Conservation (phyloP, 208 protist genomes). For the Leishmania guyanensis region DNA sequence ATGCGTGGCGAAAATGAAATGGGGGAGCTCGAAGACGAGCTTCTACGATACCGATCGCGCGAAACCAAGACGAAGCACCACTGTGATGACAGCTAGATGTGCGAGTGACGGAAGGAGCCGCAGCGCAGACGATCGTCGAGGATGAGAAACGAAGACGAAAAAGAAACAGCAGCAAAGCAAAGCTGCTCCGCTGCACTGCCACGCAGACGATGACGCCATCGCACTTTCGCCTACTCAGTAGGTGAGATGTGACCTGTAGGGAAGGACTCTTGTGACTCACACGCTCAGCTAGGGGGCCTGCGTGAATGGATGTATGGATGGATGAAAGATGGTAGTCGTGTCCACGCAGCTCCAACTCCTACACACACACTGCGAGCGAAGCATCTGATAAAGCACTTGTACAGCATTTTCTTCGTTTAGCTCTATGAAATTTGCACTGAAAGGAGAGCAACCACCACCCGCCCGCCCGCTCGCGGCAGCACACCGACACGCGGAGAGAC, state of each 20-base stretch:
- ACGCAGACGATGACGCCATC: neutral
- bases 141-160: neutral
- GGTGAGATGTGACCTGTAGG: no score
- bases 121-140: neutral
- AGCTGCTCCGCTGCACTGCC: neutral
- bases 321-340: neutral
- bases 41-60: neutral
- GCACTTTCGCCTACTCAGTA: no score
- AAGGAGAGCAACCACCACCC: neutral
- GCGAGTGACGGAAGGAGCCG: neutral
- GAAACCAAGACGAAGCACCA: neutral
- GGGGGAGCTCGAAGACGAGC: neutral
- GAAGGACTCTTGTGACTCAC: neutral
- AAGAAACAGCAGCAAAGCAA: neutral
- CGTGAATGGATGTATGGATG: no score
- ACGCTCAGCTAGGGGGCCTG: neutral
- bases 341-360: neutral
- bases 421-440: neutral
- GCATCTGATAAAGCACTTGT: neutral
- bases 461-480: neutral
- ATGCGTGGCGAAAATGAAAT: neutral
- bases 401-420: neutral
- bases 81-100: neutral
- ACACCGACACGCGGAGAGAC: neutral
- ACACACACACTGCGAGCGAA: constrained; percentile 3